Base-by-base conservation (phyloP, 140 eudicot species). In the Artemisia princeps region DNA sequence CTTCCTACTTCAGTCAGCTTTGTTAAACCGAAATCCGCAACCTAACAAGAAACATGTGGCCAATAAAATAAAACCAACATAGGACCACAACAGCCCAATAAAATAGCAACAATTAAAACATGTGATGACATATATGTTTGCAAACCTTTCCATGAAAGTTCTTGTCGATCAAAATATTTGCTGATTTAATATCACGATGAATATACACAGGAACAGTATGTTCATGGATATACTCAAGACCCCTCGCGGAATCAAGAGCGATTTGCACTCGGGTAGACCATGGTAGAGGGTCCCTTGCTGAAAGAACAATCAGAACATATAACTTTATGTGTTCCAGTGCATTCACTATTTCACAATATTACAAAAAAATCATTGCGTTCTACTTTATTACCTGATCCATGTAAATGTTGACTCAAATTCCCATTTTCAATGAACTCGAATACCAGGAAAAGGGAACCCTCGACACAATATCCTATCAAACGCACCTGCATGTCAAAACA, bases 171-270 rank as follows among this genome's bases (percentile, higher is more conserved):
- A 92, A 74, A 66, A 92, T 92, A 79, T 92, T 92, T 72, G 98
- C 94, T 63, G 98, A 65, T 78, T 92, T 92, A 48, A 92, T 84
- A 82, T 92, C 98, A 72, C 96, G 98, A 73, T 92, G 98, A 63
- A 92, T 78, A 65, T 92, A 92, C 4, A 85, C 90, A 6, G 98
- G 95, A 16, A 85, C 95, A 42, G 98, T 88, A 67, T 92, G 96
- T 66, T 88, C 98, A 61, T 92, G 96, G 33, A 92, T 92, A 59
- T 92, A 92, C 71, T 92, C 98, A 46, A 92, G 96, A 33, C 90
- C 98, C 56, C 96, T 79, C 6, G 96, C 98, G 53, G 98, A 85
- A 74, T 88, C 98, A 16, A 92, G 87, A 50, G 98, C 98, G 45
- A 92, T 92, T 73, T 92, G 96, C 72, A 92, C 86, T 71, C 98